Evolutionary conservation across 129 eudicot genomes (phyloP), one percentile per base, ranked within the genome.

Genomic region (Ambrosia artemisiifolia): DNA sequence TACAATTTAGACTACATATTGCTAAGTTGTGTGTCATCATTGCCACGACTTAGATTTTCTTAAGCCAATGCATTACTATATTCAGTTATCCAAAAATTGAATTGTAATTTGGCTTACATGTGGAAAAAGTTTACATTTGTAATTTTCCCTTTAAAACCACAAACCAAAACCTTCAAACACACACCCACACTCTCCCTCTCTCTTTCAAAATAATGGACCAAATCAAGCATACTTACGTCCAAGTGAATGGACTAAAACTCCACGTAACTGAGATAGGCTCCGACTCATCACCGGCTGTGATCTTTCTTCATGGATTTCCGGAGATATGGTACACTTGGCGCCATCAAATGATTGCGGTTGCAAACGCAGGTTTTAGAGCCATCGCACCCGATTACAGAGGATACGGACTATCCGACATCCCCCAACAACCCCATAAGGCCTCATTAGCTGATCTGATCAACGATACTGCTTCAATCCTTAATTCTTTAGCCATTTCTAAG

Each of bases 321-420:
- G 81, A 78, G 67, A 78, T 78, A 61, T 78, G 72, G 65, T 78
- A 78, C 60, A 49, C 81, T 2, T 78, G 81, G 81, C 76, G 81
- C 47, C 72, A 78, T 56, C 81, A 78, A n/a, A 70, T 70, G 81
- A 51, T 78, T 2, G 81, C 76, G 1, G 35, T 70, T 0, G 81
- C 81, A 64, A 70, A 78, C 20, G 81, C 76, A 0, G 81, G 81
- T 30, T 78, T 32, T 35, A 49, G 81, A 49, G 76, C 76, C 1
- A 70, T 78, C 36, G 72, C 76, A 62, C 81, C 76, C 6, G 81
- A 78, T 70, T 78, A 18, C 48, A 70, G 81, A 78, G 81, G 81
- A 1, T 79, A 79, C 47, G 83, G 83, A 44, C 74, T 79, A 32
- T 79, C 83, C 35, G 83, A 79, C 13, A 33, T 67, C 32, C 78